Evolutionary conservation across 805 yeast genomes (phyloP).

Genomic region (Kuraishia floccosa): DNA sequence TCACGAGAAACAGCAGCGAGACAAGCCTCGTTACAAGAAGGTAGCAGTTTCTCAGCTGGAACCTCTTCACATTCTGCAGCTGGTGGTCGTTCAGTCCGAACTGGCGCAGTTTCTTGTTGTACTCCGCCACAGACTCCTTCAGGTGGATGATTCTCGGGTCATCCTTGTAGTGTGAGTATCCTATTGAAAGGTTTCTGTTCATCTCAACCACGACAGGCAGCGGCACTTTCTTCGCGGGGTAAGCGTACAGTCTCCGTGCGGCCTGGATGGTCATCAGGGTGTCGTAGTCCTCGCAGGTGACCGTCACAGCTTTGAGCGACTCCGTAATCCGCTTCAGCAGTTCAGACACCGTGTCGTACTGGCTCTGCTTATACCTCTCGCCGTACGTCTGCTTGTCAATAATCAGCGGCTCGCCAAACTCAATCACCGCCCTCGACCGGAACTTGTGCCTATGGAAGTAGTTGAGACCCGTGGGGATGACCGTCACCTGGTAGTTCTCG

Average conservation of each 20-base stretch:
- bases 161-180: constrained; percentile 65
- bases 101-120: constrained; percentile 53
- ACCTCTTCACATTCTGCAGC: constrained; percentile 42
- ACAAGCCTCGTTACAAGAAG: constrained; percentile 46
- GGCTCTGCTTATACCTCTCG: constrained; percentile 48
- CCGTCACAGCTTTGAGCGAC: constrained; percentile 73
- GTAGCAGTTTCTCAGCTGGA: constrained; percentile 34
- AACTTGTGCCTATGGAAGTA: constrained; percentile 94
- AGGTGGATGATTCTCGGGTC: constrained; percentile 58
- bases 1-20: constrained; percentile 39
- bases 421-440: constrained; percentile 90
- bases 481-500: constrained; percentile 62
- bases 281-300: constrained; percentile 78
- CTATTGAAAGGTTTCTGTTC: constrained; percentile 76
- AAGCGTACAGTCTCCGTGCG: constrained; percentile 78
- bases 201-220: constrained; percentile 80
- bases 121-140: constrained; percentile 50
- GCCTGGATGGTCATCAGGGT: constrained; percentile 87
- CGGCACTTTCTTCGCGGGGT: constrained; percentile 60
- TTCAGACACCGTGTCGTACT: constrained; percentile 59
- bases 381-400: constrained; percentile 48
- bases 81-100: constrained; percentile 66
- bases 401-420: constrained; percentile 79
- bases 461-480: constrained; percentile 95
- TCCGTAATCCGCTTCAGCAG: constrained; percentile 55